Base-by-base conservation (phyloP, 305 asterid genomes). In the Rubia balearica region DNA sequence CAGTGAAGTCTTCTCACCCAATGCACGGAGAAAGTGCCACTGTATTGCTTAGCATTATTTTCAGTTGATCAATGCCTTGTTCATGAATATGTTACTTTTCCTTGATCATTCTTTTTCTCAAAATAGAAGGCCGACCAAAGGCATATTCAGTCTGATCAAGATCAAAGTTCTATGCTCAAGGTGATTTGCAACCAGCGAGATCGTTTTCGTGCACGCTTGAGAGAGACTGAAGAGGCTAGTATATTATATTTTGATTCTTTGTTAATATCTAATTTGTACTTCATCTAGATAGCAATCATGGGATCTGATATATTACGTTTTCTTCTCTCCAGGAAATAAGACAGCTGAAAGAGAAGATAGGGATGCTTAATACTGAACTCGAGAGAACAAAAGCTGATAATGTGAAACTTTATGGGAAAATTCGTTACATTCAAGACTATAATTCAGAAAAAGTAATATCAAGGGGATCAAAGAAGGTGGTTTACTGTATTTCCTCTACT, bases 101-200 rank as follows among this genome's bases (percentile, higher is more conserved):
- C 12, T 27, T 10, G n/a, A 14, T 33, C 64, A 46, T 36, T 56
- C 78, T 62, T 22, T 71, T 56, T 56, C 42, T 59, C 59, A 71
- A 77, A 75, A 75, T 89, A 95, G 99, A 91, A 83, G 85, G 79
- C 80, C 57, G 97, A 88, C 79, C 98, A 85, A 72, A 88, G 84
- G 81, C 93, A 87, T 71, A 81, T 79, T 80, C 78, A 88, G 41
- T 71, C 90, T 57, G 98, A 95, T 77, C 88, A 85, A 79, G 99
- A 95, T 85, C 99, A 95, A 75, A 92, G 85, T 83, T 95, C 99
- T 62, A 95, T 95, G 99, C 96, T 95, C 76, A 91, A 90, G 83
- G 99, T 95, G 87, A 95, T 95, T 62, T 95, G 99, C 95, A 91
- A 86, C 82, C 99, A 95, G 80, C 89, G 99, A 45, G 99, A 95